A percentile compares a stretch with the other conserved stretches of the same genome.
Conservation (phyloP, 2,329 filamentous ascomycete genomes). For the Pseudogymnoascus sp. region DNA sequence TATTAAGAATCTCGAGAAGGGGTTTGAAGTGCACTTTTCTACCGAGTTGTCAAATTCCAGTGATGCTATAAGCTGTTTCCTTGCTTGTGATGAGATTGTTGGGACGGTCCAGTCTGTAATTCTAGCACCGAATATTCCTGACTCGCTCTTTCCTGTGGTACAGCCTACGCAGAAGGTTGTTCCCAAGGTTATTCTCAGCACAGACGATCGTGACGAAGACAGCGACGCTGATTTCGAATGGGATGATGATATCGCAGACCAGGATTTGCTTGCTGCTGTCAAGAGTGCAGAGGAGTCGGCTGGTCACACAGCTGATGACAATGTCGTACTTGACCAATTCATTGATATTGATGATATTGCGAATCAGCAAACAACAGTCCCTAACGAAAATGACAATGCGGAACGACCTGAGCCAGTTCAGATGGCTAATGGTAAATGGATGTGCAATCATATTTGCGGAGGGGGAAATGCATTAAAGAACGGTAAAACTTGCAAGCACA, state of each 20-base stretch:
- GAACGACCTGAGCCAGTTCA: conserved; percentile 36
- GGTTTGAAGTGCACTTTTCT: conserved; percentile 49
- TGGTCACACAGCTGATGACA: conserved; percentile 19
- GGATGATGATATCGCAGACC: conserved; percentile 32
- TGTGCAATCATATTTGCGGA: conserved; percentile 63
- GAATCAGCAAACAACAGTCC: conserved; percentile 27
- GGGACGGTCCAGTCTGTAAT: conserved; percentile 38
- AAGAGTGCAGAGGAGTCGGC: conserved; percentile 19
- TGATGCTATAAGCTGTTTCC: conserved; percentile 57
- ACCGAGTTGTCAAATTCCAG: conserved; percentile 47
- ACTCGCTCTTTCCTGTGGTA: conserved; percentile 27
- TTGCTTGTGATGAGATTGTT: conserved; percentile 81
- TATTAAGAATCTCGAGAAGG: conserved; percentile 56
- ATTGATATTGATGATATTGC: conserved; percentile 49
- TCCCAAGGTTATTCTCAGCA: not conserved
- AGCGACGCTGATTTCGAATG: conserved; percentile 22
- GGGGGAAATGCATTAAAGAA: conserved; percentile 32
- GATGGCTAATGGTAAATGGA: conserved; percentile 65
- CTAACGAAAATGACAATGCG: not conserved
- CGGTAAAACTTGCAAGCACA: conserved; percentile 55
- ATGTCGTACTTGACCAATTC: conserved; percentile 37
- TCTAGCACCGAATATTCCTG: conserved; percentile 27
- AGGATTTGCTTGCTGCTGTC: conserved; percentile 34
- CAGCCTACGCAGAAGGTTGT: not conserved
- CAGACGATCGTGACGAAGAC: conserved; percentile 16